phyloP scores from a whole-genome alignment of 2,329 filamentous ascomycete genomes.

The Aurifilum marmelostoma region DNA sequence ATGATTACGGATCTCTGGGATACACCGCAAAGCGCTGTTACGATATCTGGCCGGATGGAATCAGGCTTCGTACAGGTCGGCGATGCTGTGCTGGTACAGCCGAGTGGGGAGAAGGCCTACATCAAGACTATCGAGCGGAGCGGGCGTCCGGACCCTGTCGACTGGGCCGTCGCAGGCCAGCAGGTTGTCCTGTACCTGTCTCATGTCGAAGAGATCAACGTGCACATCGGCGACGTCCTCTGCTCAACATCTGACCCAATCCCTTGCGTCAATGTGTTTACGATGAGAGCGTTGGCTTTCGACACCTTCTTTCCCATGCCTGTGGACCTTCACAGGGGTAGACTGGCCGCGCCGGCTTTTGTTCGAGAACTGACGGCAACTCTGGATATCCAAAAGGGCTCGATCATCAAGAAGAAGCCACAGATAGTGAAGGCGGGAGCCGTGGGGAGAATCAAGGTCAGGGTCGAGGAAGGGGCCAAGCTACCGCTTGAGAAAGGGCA shows the following conservation, averaged over 20 bases:
- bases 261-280: constrained; percentile 72
- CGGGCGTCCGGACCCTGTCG: constrained; percentile 59
- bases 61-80: constrained; percentile 82
- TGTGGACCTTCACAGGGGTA: constrained; percentile 85
- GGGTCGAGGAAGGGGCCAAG: constrained; percentile 62
- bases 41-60: constrained; percentile 84
- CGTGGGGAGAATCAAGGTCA: constrained; percentile 77
- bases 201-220: constrained; percentile 81
- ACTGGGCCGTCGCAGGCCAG: constrained; percentile 93
- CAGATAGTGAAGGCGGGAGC: constrained; percentile 79
- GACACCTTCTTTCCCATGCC: constrained; percentile 87
- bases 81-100: constrained; percentile 78
- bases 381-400: constrained; percentile 78
- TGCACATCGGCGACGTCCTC: constrained; percentile 85
- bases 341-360: constrained; percentile 76
- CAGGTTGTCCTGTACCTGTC: constrained; percentile 82
- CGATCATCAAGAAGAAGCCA: constrained; percentile 79
- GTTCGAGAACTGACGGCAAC: constrained; percentile 73
- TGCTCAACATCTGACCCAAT: constrained; percentile 72
- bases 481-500: constrained; percentile 81
- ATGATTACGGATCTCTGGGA: constrained; percentile 88
- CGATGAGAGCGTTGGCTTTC: constrained; percentile 84
- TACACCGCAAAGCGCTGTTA: constrained; percentile 78
- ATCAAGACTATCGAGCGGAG: constrained; percentile 83
- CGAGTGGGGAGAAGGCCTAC: constrained; percentile 77